These are phyloP conservation scores for Malus fusca DNA, from an alignment of 306 rosid genomes.

Conservation along the genomic window DNA sequence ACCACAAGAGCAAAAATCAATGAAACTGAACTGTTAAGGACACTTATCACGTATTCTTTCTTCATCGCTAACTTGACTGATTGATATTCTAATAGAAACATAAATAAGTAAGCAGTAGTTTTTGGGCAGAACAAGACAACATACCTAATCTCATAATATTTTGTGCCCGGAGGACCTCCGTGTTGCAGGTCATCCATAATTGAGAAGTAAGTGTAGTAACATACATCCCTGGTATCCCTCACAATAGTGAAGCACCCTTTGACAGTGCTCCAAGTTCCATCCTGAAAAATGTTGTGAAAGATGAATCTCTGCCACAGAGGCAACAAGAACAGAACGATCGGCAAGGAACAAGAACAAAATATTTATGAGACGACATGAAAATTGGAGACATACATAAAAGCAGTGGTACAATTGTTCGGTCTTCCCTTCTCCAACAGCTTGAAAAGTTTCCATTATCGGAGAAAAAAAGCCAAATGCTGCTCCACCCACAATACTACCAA, in stretches of 20 bases:
- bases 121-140: neutral
- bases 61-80: neutral
- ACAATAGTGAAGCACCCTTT: constrained; percentile 52
- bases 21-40: neutral
- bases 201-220: constrained; percentile 68
- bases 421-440: constrained; percentile 84
- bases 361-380: neutral
- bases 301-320: constrained; percentile 18
- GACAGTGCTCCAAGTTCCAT: constrained; percentile 73
- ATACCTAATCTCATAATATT: constrained; percentile 79
- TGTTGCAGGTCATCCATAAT: constrained; percentile 60
- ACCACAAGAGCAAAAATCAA: neutral
- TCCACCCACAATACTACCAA: constrained; percentile 79
- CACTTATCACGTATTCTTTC: neutral
- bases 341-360: neutral
- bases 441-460: constrained; percentile 72
- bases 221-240: constrained; percentile 68
- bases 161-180: constrained; percentile 44
- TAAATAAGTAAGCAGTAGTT: too few species aligned
- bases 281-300: constrained; percentile 40
- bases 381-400: constrained; percentile 55
- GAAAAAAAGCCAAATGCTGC: constrained; percentile 68
- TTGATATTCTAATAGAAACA: neutral
- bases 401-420: constrained; percentile 49
- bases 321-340: constrained; percentile 5